A percentile compares a stretch with the other conserved stretches of the same genome.
phyloP scores from a whole-genome alignment of 208 protist species.

The Crithidia thermophila region DNA sequence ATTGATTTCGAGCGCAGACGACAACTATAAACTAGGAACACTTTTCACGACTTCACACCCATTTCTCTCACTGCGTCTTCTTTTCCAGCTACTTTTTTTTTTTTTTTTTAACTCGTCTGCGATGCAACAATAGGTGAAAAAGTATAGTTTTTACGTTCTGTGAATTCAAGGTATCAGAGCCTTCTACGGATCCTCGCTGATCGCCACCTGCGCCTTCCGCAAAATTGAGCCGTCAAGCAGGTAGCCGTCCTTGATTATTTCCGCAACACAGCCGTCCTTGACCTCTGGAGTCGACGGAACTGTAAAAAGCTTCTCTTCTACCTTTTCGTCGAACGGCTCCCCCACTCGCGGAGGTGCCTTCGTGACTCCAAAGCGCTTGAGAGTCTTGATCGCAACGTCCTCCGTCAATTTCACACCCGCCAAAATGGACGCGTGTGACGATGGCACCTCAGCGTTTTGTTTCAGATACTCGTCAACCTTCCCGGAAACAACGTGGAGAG shows the following conservation, averaged over 20 bases:
- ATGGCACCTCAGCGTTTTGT: slow-evolving; percentile 15
- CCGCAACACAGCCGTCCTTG: slow-evolving; percentile 35
- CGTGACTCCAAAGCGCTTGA: slow-evolving; percentile 51
- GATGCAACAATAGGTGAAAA: background rate
- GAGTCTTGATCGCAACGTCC: slow-evolving; percentile 45
- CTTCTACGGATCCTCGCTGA: slow-evolving; percentile 40
- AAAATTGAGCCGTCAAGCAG: slow-evolving; percentile 42
- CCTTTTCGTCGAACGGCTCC: slow-evolving; percentile 41
- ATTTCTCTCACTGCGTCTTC: too few relatives aligned
- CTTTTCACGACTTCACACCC: too few relatives aligned
- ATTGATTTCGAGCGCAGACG: too few relatives aligned
- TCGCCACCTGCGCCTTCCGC: slow-evolving; percentile 57
- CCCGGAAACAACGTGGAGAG: slow-evolving; percentile 39
- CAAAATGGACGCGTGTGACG: slow-evolving; percentile 26
- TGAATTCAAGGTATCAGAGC: background rate
- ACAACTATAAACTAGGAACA: too few relatives aligned
- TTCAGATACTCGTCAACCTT: slow-evolving; percentile 23
- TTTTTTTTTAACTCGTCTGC: background rate
- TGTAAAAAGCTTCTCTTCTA: slow-evolving; percentile 49
- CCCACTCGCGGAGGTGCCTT: slow-evolving; percentile 35
- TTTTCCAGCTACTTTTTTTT: background rate
- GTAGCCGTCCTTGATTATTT: slow-evolving; percentile 70
- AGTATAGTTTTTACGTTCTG: background rate
- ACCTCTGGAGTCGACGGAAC: slow-evolving; percentile 33
- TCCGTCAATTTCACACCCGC: slow-evolving; percentile 55